These are phyloP conservation scores for Coffea canephora DNA, from an alignment of 257 asterid species.

Conservation along the genomic window DNA sequence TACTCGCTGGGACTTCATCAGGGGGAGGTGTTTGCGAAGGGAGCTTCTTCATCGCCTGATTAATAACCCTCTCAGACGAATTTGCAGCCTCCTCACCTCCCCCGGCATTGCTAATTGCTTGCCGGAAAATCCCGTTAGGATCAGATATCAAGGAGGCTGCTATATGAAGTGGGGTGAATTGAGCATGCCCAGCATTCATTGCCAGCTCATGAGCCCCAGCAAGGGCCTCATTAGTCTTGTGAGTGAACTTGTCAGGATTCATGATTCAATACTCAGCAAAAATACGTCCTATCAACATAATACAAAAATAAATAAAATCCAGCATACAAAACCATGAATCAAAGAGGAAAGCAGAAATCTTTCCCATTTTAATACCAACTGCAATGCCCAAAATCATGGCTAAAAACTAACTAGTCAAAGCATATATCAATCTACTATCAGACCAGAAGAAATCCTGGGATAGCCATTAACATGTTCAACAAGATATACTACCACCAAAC, in stretches of 20 bases:
- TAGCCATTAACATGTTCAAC: neutral
- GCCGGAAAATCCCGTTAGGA: slow-evolving; percentile 33
- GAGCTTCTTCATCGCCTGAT: slow-evolving; percentile 34
- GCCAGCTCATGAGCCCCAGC: slow-evolving; percentile 36
- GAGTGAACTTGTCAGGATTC: slow-evolving; percentile 43
- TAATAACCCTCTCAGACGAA: slow-evolving; percentile 30
- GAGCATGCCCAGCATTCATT: slow-evolving; percentile 35
- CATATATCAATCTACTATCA: neutral
- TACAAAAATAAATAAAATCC: neutral
- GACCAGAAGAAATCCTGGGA: neutral
- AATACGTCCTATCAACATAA: neutral
- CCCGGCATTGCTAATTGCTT: slow-evolving; percentile 24
- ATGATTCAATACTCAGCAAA: neutral
- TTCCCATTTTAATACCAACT: no score
- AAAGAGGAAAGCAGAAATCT: neutral
- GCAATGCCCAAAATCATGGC: no score
- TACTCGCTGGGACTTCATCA: slow-evolving; percentile 35
- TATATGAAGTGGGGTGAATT: slow-evolving; percentile 30
- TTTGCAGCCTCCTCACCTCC: slow-evolving; percentile 32
- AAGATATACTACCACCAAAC: neutral
- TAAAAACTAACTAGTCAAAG: no score
- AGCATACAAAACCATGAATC: neutral
- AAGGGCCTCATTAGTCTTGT: slow-evolving; percentile 41
- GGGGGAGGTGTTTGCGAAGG: slow-evolving; percentile 41
- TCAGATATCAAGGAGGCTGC: slow-evolving; percentile 23